Evolutionary conservation across 768 basidiomycete species (phyloP), one percentile per base, ranked within the genome.

Genomic region (Boletellus ananas): DNA sequence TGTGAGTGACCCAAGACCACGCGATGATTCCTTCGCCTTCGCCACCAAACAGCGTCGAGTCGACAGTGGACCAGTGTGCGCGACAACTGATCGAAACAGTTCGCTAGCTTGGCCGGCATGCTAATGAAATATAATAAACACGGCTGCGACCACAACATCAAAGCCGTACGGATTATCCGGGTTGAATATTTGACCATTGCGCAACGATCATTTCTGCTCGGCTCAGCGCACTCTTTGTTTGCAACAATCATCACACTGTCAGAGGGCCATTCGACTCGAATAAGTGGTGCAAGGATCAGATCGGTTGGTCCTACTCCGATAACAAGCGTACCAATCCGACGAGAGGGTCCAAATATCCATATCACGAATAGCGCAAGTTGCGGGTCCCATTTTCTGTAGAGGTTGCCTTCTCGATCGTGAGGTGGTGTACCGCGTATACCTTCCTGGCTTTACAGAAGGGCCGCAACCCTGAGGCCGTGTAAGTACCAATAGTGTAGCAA

Each of bases 311-410:
- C 29, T 29, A 9, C 29, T 29, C 29, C 29, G 29, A 29, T 29
- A 29, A 29, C 71, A 37, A 94, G 79, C 12, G 85, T 87, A 46
- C 90, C 87, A 39, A 87, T 73, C 91, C 90, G 52, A 90, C 87
- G 1, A 84, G 80, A 6, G 87, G 82, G 45, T 75, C n/a, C 76
- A 52, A 93, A 79, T 69, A 70, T 94, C 90, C 52, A 92, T 80
- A 7, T 90, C 90, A 65, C 93, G 90, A 45, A 94, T 81, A 27
- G 90, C 90, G 59, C 91, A 94, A 16, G 90, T 84, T 3, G 90
- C 87, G 29, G 90, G 90, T 65, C 29, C 11, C 11, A 10, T 29
- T 29, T 29, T 94, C 90, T 16, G 93, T 75, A 34, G 93, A 79
- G 3, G 87, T 91, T 3, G 90, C 81, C 58, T 93, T 90, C 60